phyloP scores from a whole-genome alignment of 2,329 filamentous ascomycete species.

The Aureobasidium sp. region DNA sequence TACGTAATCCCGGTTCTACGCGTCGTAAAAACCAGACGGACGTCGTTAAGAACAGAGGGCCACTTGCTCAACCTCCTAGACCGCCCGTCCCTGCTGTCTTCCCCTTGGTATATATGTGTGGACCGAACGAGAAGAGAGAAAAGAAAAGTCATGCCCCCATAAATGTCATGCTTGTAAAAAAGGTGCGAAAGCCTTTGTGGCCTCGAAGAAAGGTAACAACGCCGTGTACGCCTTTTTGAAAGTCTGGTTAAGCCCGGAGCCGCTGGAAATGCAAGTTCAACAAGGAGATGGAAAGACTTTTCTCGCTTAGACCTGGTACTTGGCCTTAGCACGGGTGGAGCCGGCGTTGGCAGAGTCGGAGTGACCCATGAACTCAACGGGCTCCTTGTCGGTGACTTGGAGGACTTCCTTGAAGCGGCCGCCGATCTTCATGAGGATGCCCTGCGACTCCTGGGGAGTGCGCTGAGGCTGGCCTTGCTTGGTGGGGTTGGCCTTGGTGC shows the following conservation, averaged over 20 bases:
- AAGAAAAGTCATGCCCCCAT: constrained; percentile 10
- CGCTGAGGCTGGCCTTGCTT: constrained; percentile 60
- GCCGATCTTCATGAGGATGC: constrained; percentile 78
- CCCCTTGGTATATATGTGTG: constrained; percentile 4
- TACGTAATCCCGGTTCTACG: constrained; percentile 2
- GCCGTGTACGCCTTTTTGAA: constrained; percentile 2
- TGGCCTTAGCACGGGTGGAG: constrained; percentile 92
- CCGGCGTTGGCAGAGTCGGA: constrained; percentile 88
- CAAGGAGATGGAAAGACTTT: neutral
- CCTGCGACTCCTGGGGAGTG: constrained; percentile 72
- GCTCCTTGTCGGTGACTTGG: constrained; percentile 66
- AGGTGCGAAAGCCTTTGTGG: neutral
- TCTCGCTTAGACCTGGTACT: constrained; percentile 66
- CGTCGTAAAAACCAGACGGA: constrained; percentile 10
- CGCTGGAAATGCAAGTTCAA: constrained; percentile 8
- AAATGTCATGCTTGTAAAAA: neutral
- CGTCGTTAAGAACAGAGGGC: constrained; percentile 22
- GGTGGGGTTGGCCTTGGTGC: constrained; percentile 53
- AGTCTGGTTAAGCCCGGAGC: neutral
- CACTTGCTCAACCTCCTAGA: constrained; percentile 30
- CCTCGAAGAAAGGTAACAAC: neutral
- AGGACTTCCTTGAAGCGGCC: constrained; percentile 88
- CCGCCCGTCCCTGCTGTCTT: neutral
- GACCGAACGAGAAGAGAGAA: neutral
- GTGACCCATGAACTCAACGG: constrained; percentile 92